These are phyloP conservation scores for Poteriospumella lacustris DNA, from an alignment of 108 stramenopile species.

Conservation along the genomic window DNA sequence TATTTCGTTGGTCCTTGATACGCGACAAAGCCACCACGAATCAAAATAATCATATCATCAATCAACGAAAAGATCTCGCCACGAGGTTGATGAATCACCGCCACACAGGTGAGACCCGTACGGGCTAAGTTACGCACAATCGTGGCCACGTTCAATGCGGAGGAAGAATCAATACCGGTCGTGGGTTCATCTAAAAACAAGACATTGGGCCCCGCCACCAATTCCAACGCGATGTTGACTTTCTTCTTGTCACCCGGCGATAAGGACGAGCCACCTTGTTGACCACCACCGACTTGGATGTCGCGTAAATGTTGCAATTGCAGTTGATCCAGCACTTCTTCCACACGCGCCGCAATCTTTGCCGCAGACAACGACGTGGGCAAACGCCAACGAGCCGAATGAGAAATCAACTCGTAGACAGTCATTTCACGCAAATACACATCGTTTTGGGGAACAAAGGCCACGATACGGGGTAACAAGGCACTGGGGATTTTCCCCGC, in stretches of 20 bases:
- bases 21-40: background rate
- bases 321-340: constrained; percentile 23
- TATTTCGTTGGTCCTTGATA: background rate
- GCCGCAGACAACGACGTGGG: background rate
- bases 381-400: background rate
- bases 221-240: constrained; percentile 66
- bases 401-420: background rate
- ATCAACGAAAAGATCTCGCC: constrained; percentile 16
- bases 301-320: background rate
- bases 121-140: constrained; percentile 43
- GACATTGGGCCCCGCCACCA: constrained; percentile 54
- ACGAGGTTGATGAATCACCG: constrained; percentile 32
- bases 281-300: constrained; percentile 1
- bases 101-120: constrained; percentile 38
- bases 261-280: background rate
- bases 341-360: background rate
- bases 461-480: constrained; percentile 2
- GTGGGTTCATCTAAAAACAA: constrained; percentile 58
- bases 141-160: constrained; percentile 53
- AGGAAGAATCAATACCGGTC: constrained; percentile 49
- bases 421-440: constrained; percentile 32
- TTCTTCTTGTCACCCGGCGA: constrained; percentile 54
- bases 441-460: constrained; percentile 31
- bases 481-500: background rate
- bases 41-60: constrained; percentile 26